A percentile compares a stretch with the other conserved stretches of the same genome.
These are phyloP conservation scores for Liquidambar formosana DNA, from an alignment of 164 flowering plant species.

Conservation along the genomic window DNA sequence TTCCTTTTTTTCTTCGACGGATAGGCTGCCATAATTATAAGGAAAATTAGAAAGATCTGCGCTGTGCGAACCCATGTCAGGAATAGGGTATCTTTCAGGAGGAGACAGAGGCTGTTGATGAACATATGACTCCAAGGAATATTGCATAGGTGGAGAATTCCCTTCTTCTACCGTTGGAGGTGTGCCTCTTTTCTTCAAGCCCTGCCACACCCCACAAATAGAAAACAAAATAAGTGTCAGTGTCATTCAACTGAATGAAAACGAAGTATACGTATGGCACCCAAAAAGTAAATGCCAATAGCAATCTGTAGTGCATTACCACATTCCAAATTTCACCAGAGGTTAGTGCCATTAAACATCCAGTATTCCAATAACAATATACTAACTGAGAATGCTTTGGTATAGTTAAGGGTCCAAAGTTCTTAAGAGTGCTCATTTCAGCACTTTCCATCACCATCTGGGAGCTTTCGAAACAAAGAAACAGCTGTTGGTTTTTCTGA, in stretches of 20 bases:
- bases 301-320: too few relatives aligned
- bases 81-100: constrained; percentile 37
- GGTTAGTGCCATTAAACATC: neutral
- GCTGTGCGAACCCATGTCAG: constrained; percentile 32
- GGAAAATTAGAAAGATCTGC: constrained; percentile 21
- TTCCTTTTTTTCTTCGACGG: constrained; percentile 70
- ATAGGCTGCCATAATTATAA: constrained; percentile 28
- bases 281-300: neutral
- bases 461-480: neutral
- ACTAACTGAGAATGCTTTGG: neutral
- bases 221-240: neutral
- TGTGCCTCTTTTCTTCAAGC: constrained; percentile 44
- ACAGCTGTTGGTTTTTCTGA: too few relatives aligned
- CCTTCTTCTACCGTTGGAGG: constrained; percentile 31
- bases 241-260: neutral
- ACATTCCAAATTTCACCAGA: neutral
- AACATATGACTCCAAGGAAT: constrained; percentile 46
- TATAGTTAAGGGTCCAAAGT: neutral
- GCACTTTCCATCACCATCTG: neutral
- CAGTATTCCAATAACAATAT: neutral
- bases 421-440: neutral
- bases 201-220: constrained; percentile 29
- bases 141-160: constrained; percentile 24
- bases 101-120: constrained; percentile 45
- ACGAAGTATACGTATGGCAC: neutral